A percentile compares a stretch with the other conserved stretches of the same genome.
These are phyloP conservation scores for Pyronema omphalodes DNA, from an alignment of 495 filamentous ascomycete genomes.

Conservation along the genomic window DNA sequence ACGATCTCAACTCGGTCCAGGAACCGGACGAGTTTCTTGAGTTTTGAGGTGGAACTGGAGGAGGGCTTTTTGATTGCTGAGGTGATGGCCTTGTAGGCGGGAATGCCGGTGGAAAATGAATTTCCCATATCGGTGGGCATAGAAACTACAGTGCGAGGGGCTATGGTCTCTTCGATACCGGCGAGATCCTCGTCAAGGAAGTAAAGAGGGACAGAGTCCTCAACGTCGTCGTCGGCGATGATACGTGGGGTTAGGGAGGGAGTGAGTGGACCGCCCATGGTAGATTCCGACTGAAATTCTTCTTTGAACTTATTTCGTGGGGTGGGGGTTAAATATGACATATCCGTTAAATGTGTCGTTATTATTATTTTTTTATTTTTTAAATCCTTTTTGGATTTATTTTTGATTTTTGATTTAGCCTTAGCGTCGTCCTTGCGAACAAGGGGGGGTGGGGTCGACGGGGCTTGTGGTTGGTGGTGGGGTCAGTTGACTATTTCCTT, in stretches of 20 bases:
- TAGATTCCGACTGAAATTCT: background rate
- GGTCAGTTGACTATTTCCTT: background rate
- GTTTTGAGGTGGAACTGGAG: slow-evolving; percentile 12
- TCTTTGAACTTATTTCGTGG: too few relatives aligned
- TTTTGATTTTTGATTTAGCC: background rate
- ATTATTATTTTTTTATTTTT: background rate
- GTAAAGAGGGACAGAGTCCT: slow-evolving; percentile 1
- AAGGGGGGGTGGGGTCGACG: background rate
- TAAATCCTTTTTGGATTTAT: background rate
- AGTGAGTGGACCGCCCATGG: slow-evolving; percentile 3
- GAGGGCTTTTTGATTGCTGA: slow-evolving; percentile 11
- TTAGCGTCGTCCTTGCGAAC: background rate
- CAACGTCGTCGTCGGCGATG: background rate
- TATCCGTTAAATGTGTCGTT: too few relatives aligned
- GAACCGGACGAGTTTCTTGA: slow-evolving; percentile 23
- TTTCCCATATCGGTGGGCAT: background rate
- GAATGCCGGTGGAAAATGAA: background rate
- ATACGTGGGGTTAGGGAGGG: background rate
- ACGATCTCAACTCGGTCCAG: slow-evolving; percentile 22
- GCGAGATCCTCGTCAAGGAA: slow-evolving; percentile 2
- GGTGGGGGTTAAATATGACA: too few relatives aligned
- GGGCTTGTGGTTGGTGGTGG: background rate
- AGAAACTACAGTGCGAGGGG: background rate
- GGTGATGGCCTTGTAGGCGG: background rate
- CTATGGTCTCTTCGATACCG: background rate